These are phyloP conservation scores for Saccharomycopsis amapae DNA, from an alignment of 805 yeast genomes.

Conservation along the genomic window DNA sequence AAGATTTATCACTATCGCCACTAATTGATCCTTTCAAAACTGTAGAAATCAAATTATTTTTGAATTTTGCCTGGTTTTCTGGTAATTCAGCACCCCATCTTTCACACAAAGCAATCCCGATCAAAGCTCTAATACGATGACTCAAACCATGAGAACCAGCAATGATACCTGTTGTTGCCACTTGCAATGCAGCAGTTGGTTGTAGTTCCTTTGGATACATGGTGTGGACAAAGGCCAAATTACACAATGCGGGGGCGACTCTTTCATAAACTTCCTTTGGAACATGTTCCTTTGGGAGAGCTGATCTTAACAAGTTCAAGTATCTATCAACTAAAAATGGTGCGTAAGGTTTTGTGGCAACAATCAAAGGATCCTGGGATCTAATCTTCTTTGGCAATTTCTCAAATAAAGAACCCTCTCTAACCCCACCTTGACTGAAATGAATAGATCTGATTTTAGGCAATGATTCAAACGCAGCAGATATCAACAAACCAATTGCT, in stretches of 20 bases:
- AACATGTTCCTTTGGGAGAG: constrained; percentile 47
- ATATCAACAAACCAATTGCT: constrained; percentile 55
- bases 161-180: constrained; percentile 67
- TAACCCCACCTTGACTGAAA: constrained; percentile 70
- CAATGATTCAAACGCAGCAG: constrained; percentile 55
- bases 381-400: constrained; percentile 50
- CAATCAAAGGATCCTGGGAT: constrained; percentile 59
- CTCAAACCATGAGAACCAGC: constrained; percentile 73
- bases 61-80: constrained; percentile 42
- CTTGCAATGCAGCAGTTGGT: constrained; percentile 64
- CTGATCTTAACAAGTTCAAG: constrained; percentile 43
- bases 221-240: constrained; percentile 68
- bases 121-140: constrained; percentile 61
- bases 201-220: constrained; percentile 72
- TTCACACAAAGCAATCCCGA: constrained; percentile 69
- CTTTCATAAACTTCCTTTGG: constrained; percentile 53
- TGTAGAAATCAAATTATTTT: constrained; percentile 39
- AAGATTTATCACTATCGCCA: constrained; percentile 28
- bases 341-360: constrained; percentile 67
- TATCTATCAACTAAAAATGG: constrained; percentile 57
- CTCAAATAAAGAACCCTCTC: constrained; percentile 68
- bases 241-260: constrained; percentile 64
- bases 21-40: constrained; percentile 35
- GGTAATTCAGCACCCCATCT: constrained; percentile 81
- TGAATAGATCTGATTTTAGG: constrained; percentile 56